phyloP scores from a whole-genome alignment of 108 stramenopile genomes.

The Phaeodactylum tricornutum region DNA sequence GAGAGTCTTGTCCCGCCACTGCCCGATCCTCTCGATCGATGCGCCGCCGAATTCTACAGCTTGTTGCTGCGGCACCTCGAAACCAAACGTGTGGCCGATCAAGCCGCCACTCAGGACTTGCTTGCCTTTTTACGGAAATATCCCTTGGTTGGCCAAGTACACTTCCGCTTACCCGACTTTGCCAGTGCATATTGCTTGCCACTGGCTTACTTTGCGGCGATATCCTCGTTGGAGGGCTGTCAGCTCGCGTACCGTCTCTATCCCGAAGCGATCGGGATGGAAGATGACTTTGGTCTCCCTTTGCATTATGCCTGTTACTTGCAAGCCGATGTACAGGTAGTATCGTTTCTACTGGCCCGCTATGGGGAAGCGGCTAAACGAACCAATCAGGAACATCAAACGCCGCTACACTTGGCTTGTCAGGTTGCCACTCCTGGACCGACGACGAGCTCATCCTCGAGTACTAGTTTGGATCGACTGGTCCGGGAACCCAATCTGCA shows the following conservation, averaged over 20 bases:
- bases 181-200: neutral
- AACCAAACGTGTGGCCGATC: neutral
- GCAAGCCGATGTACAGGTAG: neutral
- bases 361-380: neutral
- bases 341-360: neutral
- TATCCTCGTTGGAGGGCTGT: neutral
- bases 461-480: neutral
- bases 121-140: neutral
- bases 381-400: slow-evolving; percentile 2
- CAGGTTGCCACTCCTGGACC: too few species aligned
- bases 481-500: too few species aligned
- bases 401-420: slow-evolving; percentile 2
- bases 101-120: neutral
- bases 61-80: neutral
- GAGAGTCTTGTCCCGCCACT: neutral
- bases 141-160: slow-evolving; percentile 2
- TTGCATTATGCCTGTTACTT: neutral
- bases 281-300: neutral
- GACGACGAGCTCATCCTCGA: too few species aligned
- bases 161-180: neutral
- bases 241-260: neutral
- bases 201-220: neutral
- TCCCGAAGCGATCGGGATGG: slow-evolving; percentile 1
- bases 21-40: neutral
- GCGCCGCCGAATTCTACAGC: neutral